Evolutionary conservation across 2,329 filamentous ascomycete genomes (phyloP).

Genomic region (Aspergillus ochraceus): DNA sequence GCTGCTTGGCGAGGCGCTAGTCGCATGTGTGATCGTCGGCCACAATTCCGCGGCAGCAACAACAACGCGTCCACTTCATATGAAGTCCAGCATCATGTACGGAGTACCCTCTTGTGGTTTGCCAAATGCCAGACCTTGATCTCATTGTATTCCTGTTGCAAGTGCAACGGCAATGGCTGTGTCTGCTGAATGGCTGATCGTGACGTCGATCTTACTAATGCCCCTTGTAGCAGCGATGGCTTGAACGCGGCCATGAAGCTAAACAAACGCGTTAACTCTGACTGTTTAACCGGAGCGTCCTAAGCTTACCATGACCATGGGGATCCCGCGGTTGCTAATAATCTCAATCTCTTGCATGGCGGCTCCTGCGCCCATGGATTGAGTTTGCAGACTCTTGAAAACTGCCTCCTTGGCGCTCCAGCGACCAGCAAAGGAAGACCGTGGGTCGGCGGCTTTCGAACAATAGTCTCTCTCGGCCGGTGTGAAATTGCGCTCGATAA

Average conservation of each 20-base stretch:
- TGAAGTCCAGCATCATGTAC: not conserved
- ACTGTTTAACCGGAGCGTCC: not conserved
- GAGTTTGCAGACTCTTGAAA: slow-evolving; percentile 18
- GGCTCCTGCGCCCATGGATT: slow-evolving; percentile 11
- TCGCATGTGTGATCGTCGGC: not conserved
- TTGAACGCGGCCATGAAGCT: slow-evolving; percentile 4
- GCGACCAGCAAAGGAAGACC: slow-evolving; percentile 64
- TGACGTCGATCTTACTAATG: slow-evolving; percentile 1
- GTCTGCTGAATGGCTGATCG: not conserved
- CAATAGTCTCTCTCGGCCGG: slow-evolving; percentile 81
- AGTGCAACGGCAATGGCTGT: slow-evolving; percentile 7
- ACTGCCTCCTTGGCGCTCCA: slow-evolving; percentile 87
- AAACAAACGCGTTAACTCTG: not conserved
- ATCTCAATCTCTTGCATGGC: slow-evolving; percentile 20
- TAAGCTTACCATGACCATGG: slow-evolving; percentile 12
- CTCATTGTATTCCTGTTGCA: not conserved
- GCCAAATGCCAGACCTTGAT: not conserved
- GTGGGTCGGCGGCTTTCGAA: slow-evolving; percentile 71
- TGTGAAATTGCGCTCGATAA: slow-evolving; percentile 94
- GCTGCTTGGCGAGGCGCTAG: not conserved
- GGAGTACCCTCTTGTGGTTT: no score
- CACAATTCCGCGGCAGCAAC: no score
- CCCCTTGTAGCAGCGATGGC: not conserved
- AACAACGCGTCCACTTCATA: not conserved
- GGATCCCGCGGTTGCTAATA: slow-evolving; percentile 9